Conservation (phyloP, 495 filamentous ascomycete species). For the Apiosordaria backusii region DNA sequence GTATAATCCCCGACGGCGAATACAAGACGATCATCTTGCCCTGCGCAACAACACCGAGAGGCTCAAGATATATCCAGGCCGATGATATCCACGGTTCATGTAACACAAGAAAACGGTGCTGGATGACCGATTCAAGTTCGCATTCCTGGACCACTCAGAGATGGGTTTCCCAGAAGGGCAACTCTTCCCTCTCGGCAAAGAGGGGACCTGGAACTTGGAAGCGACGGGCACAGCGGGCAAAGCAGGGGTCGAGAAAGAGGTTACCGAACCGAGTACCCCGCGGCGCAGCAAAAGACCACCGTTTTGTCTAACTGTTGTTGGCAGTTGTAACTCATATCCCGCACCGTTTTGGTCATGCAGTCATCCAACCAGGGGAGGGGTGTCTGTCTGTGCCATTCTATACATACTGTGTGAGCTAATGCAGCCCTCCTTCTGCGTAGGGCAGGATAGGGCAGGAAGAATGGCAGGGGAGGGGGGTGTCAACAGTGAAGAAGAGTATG, state of each 20-base stretch:
- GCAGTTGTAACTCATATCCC: neutral
- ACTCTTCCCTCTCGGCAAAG: neutral
- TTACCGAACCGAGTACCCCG: neutral
- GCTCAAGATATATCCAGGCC: neutral
- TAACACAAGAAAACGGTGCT: neutral
- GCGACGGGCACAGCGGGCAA: no score
- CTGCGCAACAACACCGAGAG: no score
- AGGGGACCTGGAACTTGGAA: neutral
- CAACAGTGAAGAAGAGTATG: neutral
- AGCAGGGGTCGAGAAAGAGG: neutral
- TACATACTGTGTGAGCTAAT: neutral
- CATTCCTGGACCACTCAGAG: neutral
- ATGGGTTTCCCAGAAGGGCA: neutral
- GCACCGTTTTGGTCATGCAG: neutral
- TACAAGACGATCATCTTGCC: neutral
- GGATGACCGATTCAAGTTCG: neutral
- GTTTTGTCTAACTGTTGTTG: neutral
- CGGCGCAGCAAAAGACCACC: neutral
- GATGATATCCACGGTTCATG: neutral
- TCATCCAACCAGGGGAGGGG: neutral
- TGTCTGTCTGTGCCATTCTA: neutral
- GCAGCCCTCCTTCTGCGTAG: neutral
- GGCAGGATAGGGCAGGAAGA: neutral
- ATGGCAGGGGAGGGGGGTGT: neutral
- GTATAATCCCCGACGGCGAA: neutral